Evolutionary conservation across 257 asterid genomes (phyloP).

Genomic region (Solanum chilense): DNA sequence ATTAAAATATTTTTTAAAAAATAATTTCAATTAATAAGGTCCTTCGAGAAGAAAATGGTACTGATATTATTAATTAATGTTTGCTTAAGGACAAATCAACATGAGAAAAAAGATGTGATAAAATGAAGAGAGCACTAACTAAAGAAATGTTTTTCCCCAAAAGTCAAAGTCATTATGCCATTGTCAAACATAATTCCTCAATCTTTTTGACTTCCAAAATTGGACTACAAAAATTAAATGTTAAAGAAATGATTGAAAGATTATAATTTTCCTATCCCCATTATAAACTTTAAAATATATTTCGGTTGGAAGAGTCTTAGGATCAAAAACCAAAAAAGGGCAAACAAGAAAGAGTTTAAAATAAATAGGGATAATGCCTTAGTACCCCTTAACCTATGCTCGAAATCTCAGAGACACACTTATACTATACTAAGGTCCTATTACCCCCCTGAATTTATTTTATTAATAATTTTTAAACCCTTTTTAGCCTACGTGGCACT

Average conservation of each 20-base stretch:
- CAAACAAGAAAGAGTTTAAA: too few species aligned
- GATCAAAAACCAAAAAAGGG: too few species aligned
- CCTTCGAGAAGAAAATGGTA: not conserved
- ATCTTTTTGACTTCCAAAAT: not conserved
- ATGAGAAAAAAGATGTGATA: not conserved
- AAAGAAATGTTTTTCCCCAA: not conserved
- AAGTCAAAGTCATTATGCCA: constrained; percentile 1
- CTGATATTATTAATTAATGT: not conserved
- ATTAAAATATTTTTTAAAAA: not conserved
- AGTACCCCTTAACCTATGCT: too few species aligned
- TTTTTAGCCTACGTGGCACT: too few species aligned
- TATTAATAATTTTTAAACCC: too few species aligned
- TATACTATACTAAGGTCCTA: too few species aligned
- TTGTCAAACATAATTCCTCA: not conserved
- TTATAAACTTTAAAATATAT: not conserved
- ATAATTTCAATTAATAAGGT: not conserved
- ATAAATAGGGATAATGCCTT: too few species aligned
- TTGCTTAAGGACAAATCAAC: not conserved
- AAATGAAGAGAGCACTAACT: not conserved
- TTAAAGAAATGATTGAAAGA: not conserved
- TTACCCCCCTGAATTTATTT: too few species aligned
- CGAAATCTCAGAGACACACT: too few species aligned
- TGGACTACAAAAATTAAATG: not conserved
- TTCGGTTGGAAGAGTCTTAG: too few species aligned
- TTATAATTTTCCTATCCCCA: not conserved